These are phyloP conservation scores for Pseudognaphalium luteoalbum DNA, from an alignment of 129 eudicot genomes.

Conservation along the genomic window DNA sequence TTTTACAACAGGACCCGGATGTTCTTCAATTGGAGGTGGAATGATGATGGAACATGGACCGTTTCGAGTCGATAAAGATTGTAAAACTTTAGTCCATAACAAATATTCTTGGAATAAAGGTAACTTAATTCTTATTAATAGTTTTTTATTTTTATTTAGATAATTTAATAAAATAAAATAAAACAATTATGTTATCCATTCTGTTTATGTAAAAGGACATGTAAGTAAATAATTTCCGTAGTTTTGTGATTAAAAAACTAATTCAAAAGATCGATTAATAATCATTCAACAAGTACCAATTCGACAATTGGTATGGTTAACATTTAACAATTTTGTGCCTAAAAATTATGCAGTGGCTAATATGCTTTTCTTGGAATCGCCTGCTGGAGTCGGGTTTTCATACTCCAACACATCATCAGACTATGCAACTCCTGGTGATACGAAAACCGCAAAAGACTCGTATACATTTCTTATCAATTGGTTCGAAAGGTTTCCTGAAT, in stretches of 20 bases:
- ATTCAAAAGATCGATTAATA: no score
- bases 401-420: slow-evolving; percentile 82
- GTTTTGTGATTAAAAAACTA: no score
- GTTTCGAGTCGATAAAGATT: slow-evolving; percentile 54
- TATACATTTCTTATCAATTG: slow-evolving; percentile 63
- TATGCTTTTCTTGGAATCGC: slow-evolving; percentile 81
- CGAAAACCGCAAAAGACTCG: slow-evolving; percentile 67
- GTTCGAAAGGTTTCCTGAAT: slow-evolving; percentile 71
- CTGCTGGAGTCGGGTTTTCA: slow-evolving; percentile 96
- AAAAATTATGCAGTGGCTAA: slow-evolving; percentile 61
- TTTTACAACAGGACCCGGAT: slow-evolving; percentile 71
- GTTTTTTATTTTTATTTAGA: not conserved
- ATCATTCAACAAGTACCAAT: no score
- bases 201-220: no score
- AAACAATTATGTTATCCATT: no score
- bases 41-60: slow-evolving; percentile 85
- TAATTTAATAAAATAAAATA: no score
- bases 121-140: not conserved
- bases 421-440: slow-evolving; percentile 29
- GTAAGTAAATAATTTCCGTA: no score
- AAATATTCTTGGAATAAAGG: slow-evolving; percentile 72
- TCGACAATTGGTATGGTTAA: no score
- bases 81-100: slow-evolving; percentile 58
- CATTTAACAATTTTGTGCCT: no score
- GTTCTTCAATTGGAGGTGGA: slow-evolving; percentile 90